These are phyloP conservation scores for Marchantia paleacea DNA, from an alignment of 225 moss, liverwort and hornwort species.

Conservation along the genomic window DNA sequence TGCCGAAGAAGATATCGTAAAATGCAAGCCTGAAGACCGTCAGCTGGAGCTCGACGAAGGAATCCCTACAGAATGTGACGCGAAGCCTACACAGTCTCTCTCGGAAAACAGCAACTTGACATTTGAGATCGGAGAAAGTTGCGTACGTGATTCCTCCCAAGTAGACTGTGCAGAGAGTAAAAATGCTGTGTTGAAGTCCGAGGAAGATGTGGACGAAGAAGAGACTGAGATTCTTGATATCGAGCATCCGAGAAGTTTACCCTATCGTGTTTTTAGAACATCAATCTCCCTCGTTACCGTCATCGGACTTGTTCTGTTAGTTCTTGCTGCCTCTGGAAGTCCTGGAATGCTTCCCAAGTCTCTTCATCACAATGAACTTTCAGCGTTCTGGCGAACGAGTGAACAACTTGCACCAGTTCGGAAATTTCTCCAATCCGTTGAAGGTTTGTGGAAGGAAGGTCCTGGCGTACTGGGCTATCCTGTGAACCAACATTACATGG, in stretches of 20 bases:
- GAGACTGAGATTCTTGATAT: slow-evolving; percentile 32
- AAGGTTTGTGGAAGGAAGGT: slow-evolving; percentile 31
- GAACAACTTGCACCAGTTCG: slow-evolving; percentile 17
- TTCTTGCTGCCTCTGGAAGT: slow-evolving; percentile 55
- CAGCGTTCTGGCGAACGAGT: slow-evolving; percentile 33
- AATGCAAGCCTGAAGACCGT: neutral
- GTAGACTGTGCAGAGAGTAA: neutral
- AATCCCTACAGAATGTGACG: neutral
- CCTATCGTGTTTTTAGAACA: slow-evolving; percentile 25
- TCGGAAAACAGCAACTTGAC: neutral
- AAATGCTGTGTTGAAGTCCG: neutral
- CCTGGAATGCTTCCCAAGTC: slow-evolving; percentile 49
- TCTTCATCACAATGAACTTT: slow-evolving; percentile 33
- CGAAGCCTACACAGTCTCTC: neutral
- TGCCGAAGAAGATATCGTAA: neutral
- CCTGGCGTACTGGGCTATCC: neutral
- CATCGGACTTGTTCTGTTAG: slow-evolving; percentile 32
- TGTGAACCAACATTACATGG: neutral
- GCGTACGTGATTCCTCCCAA: neutral
- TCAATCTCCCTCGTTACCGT: slow-evolving; percentile 18
- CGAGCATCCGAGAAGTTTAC: slow-evolving; percentile 14
- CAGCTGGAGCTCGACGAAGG: neutral
- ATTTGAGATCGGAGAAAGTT: neutral
- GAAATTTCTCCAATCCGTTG: slow-evolving; percentile 22
- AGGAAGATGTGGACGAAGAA: slow-evolving; percentile 2